A percentile compares a stretch with the other conserved stretches of the same genome.
phyloP scores from a whole-genome alignment of 805 yeast genomes.

The Hanseniaspora osmophila region DNA sequence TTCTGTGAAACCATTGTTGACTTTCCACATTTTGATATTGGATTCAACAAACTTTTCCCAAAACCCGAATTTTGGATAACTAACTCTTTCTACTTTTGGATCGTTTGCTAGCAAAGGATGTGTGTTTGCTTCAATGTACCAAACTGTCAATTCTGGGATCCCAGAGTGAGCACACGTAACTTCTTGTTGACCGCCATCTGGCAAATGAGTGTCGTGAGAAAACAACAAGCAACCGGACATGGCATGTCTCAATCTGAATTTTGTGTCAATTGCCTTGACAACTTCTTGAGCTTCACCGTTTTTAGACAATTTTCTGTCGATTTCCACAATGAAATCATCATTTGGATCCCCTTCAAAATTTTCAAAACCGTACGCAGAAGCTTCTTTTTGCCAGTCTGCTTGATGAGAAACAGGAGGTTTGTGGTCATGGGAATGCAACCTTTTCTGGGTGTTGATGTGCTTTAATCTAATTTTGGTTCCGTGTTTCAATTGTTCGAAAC shows the following conservation, averaged over 20 bases:
- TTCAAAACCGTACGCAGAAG: constrained; percentile 58
- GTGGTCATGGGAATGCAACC: constrained; percentile 75
- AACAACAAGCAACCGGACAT: constrained; percentile 67
- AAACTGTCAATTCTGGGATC: constrained; percentile 39
- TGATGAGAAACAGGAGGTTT: constrained; percentile 60
- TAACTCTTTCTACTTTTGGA: constrained; percentile 28
- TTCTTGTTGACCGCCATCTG: constrained; percentile 81
- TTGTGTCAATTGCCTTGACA: constrained; percentile 52
- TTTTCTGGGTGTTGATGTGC: constrained; percentile 43
- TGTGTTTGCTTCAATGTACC: constrained; percentile 63
- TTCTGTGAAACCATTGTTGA: constrained; percentile 54
- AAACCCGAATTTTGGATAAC: constrained; percentile 41
- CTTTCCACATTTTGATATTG: constrained; percentile 64
- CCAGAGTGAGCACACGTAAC: constrained; percentile 71
- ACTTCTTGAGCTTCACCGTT: constrained; percentile 38
- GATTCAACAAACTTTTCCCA: constrained; percentile 49
- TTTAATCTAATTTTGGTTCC: constrained; percentile 58
- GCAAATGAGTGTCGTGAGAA: constrained; percentile 62
- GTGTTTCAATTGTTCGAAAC: constrained; percentile 48
- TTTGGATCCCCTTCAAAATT: constrained; percentile 74
- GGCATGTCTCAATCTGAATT: constrained; percentile 64
- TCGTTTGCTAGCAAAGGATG: constrained; percentile 31
- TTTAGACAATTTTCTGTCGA: constrained; percentile 39
- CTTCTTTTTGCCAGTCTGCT: constrained; percentile 75
- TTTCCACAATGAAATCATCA: constrained; percentile 69